These are phyloP conservation scores for Phialophora verrucosa DNA, from an alignment of 2,329 filamentous ascomycete species.

Conservation along the genomic window DNA sequence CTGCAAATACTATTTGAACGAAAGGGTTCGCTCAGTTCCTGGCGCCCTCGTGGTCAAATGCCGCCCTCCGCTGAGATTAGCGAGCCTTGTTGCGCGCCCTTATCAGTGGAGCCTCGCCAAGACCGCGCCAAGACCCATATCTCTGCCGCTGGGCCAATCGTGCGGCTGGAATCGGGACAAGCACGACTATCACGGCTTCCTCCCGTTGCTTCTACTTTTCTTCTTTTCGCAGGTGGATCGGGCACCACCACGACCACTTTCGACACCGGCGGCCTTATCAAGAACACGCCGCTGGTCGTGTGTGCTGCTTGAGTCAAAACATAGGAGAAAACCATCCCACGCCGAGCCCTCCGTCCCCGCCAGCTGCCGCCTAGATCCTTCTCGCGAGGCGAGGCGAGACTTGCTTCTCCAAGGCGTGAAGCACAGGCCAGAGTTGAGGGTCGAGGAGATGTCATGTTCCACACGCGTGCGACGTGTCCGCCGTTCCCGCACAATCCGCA, in stretches of 20 bases:
- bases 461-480: background rate
- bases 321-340: background rate
- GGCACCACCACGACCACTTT: background rate
- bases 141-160: slow-evolving; percentile 25
- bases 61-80: slow-evolving; percentile 19
- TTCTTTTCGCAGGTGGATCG: slow-evolving; percentile 9
- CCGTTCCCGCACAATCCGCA: background rate
- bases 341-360: background rate
- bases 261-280: background rate
- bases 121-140: slow-evolving; percentile 24
- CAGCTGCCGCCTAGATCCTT: background rate
- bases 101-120: slow-evolving; percentile 33
- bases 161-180: slow-evolving; percentile 7
- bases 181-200: slow-evolving; percentile 17
- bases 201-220: slow-evolving; percentile 11
- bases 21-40: slow-evolving; percentile 7
- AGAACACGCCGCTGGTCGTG: background rate
- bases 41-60: slow-evolving; percentile 13
- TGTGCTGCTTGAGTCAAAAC: background rate
- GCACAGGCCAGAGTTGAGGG: background rate
- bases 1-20: slow-evolving; percentile 23
- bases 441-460: background rate
- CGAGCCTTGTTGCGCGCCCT: slow-evolving; percentile 27
- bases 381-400: no score
- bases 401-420: background rate